A percentile compares a stretch with the other conserved stretches of the same genome.
Evolutionary conservation across 1,284 basidiomycete genomes (phyloP).

Genomic region (Entoloma clypeatum): DNA sequence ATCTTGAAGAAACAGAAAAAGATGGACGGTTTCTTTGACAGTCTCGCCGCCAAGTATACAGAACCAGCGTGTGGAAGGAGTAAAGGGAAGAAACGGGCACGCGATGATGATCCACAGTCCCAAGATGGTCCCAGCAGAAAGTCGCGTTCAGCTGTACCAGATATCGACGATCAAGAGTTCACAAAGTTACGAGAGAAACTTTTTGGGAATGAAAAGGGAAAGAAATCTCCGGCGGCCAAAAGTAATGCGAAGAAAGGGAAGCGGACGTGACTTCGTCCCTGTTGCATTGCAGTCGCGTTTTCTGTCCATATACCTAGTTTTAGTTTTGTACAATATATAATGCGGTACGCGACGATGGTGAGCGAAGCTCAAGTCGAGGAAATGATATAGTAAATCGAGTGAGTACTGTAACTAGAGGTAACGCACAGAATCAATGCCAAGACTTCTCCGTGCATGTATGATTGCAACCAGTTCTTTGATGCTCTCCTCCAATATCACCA

Average conservation of each 20-base stretch:
- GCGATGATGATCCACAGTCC: constrained; percentile 28
- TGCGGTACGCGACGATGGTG: no score
- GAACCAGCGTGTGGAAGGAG: constrained; percentile 40
- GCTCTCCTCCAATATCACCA: constrained; percentile 92
- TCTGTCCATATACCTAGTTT: no score
- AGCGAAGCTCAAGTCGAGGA: no score
- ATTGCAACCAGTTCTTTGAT: constrained; percentile 92
- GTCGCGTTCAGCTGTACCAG: constrained; percentile 41
- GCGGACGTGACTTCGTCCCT: constrained; percentile 19
- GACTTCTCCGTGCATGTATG: constrained; percentile 77
- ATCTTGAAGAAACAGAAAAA: constrained; percentile 73
- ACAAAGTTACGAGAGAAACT: constrained; percentile 58
- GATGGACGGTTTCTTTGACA: constrained; percentile 70
- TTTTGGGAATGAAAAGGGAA: constrained; percentile 44
- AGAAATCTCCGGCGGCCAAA: constrained; percentile 16
- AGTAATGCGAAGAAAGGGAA: constrained; percentile 34
- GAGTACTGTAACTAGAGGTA: constrained; percentile 54
- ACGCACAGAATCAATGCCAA: constrained; percentile 83
- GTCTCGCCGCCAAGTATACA: constrained; percentile 80
- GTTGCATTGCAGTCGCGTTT: no score
- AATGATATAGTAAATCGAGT: constrained; percentile 12
- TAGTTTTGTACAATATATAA: no score
- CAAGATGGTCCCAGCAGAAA: constrained; percentile 50
- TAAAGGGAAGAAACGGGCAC: constrained; percentile 59
- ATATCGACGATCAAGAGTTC: constrained; percentile 70